phyloP scores from a whole-genome alignment of 306 rosid species.

The Astragalus membranaceus region DNA sequence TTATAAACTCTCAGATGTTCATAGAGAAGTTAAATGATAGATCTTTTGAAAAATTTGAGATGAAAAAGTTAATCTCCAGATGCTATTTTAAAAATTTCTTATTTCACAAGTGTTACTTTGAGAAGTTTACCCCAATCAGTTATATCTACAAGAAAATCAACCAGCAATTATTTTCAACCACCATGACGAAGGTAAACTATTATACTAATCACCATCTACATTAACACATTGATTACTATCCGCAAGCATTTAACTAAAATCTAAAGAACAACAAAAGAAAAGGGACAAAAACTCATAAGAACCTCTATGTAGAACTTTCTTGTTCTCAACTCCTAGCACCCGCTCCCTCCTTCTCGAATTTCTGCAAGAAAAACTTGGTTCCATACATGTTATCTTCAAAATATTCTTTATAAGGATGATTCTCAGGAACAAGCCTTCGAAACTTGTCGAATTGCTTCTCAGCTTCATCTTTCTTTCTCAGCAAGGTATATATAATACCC shows the following conservation, averaged over 20 bases:
- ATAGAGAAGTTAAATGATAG: no score
- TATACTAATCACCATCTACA: slow-evolving; percentile 7
- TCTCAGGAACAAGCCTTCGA: slow-evolving; percentile 76
- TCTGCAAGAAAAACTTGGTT: slow-evolving; percentile 57
- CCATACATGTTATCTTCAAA: slow-evolving; percentile 82
- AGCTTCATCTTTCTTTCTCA: slow-evolving; percentile 78
- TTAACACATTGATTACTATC: background rate
- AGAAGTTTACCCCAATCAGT: background rate
- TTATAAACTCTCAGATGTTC: no score
- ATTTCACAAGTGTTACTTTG: background rate
- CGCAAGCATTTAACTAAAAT: background rate
- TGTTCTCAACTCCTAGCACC: slow-evolving; percentile 40
- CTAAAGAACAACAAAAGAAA: background rate
- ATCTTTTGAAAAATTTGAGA: no score
- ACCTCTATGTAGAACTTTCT: background rate
- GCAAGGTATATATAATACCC: slow-evolving; percentile 75
- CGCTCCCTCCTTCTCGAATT: slow-evolving; percentile 52
- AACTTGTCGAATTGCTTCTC: slow-evolving; percentile 80
- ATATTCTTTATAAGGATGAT: slow-evolving; percentile 81
- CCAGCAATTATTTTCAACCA: background rate
- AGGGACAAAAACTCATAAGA: background rate
- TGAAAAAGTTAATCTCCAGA: no score
- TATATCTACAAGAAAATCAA: slow-evolving; percentile 22
- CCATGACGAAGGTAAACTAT: background rate
- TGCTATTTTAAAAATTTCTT: background rate